Evolutionary conservation across 225 moss, liverwort and hornwort species (phyloP).

Genomic region (Pleurozium schreberi): DNA sequence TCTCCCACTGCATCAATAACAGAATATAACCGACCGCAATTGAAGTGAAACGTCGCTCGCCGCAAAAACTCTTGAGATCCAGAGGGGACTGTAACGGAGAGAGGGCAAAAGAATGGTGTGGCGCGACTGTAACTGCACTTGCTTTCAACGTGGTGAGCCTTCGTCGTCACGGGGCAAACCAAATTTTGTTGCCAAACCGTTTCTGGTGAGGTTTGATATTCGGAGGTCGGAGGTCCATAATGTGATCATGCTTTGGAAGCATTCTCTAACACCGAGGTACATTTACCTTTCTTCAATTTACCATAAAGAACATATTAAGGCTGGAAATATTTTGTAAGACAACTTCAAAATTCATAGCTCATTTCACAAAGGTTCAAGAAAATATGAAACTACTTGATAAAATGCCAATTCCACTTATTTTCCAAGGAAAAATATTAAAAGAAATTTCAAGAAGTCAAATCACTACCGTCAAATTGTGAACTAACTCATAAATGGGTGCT

Average conservation of each 20-base stretch:
- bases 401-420: background rate
- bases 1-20: background rate
- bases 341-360: background rate
- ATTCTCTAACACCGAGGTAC: background rate
- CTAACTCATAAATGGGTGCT: fast-evolving
- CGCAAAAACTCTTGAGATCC: background rate
- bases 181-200: background rate
- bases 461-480: background rate
- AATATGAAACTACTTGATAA: fast-evolving
- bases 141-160: background rate
- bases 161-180: background rate
- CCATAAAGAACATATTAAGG: fast-evolving
- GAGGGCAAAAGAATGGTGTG: background rate
- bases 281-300: background rate
- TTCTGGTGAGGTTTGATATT: background rate
- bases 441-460: background rate
- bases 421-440: fast-evolving
- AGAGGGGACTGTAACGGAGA: background rate
- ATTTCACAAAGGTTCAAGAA: fast-evolving
- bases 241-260: background rate
- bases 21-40: conserved; percentile 4
- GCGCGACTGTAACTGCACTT: background rate
- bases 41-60: background rate
- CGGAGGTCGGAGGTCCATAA: background rate
- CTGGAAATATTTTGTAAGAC: fast-evolving